phyloP scores from a whole-genome alignment of 352 stramenopile species.

The Pythium apleroticum region DNA sequence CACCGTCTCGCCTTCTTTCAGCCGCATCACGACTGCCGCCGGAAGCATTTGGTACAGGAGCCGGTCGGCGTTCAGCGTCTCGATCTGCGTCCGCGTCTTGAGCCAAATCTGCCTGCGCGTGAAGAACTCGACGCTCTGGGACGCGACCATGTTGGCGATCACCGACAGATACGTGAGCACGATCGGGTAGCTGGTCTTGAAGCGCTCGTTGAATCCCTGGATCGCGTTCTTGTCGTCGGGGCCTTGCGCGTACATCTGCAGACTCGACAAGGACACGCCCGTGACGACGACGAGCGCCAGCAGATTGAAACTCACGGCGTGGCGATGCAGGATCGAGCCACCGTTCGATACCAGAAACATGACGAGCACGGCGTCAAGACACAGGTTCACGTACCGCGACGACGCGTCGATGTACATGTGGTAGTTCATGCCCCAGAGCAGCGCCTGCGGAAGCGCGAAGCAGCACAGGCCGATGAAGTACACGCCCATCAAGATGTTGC shows the following conservation, averaged over 20 bases:
- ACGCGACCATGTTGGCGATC: conserved; percentile 81
- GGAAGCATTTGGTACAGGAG: conserved; percentile 89
- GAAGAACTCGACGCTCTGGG: conserved; percentile 80
- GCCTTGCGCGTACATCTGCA: conserved; percentile 49
- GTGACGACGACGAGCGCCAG: conserved; percentile 55
- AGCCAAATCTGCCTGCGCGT: conserved; percentile 83
- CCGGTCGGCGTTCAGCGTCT: conserved; percentile 82
- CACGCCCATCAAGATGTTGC: conserved; percentile 57
- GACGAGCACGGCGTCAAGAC: conserved; percentile 69
- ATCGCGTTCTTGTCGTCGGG: conserved; percentile 24
- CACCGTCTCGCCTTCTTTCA: conserved; percentile 84
- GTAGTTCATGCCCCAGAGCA: conserved; percentile 67
- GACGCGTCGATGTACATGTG: conserved; percentile 59
- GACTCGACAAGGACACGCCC: conserved; percentile 37
- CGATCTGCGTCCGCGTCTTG: conserved; percentile 76
- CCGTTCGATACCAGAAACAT: conserved; percentile 88
- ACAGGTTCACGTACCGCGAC: conserved; percentile 73
- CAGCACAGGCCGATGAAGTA: conserved; percentile 59
- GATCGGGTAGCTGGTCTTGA: conserved; percentile 81
- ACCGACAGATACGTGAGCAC: conserved; percentile 80
- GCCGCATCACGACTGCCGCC: conserved; percentile 73
- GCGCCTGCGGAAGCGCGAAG: conserved; percentile 45
- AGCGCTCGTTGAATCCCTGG: conserved; percentile 65
- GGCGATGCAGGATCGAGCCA: conserved; percentile 71
- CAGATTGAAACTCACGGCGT: conserved; percentile 62